Evolutionary conservation across 2,329 filamentous ascomycete species (phyloP), one percentile per base, ranked within the genome.

Genomic region (Cladobotryum protrusum): DNA sequence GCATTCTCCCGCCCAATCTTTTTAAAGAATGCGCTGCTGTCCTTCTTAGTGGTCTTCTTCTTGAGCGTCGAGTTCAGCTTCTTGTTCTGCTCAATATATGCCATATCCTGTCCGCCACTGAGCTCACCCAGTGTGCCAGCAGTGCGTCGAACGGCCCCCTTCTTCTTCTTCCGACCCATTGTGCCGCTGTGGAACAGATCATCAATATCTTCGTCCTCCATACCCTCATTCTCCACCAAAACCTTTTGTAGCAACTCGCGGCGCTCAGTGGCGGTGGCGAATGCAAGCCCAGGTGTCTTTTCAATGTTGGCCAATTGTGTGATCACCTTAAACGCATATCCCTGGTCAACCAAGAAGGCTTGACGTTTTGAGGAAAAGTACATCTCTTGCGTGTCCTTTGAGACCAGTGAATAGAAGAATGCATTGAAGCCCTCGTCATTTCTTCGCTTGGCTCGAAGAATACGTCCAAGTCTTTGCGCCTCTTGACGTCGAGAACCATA

Each of bases 401-500:
- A 95, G 3, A 99, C 93, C 1, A 99, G 79, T 0, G 89, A 95
- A 71, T 99, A 99, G 74, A 99, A 99, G 69, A 97, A 99, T 0
- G 93, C 93, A 64, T 99, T 99, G 69, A 99, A 99, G 7, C 93
- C 93, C 67, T 97, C 93, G 59, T 99, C 93, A 60, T 96, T 97
- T 65, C 93, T 81, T 15, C 93, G 83, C 71, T 99, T 99, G 13
- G 93, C 93, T 69, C 93, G 82, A 3, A 99, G 80, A 60, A 99
- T 97, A 46, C 93, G 86, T 3, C 93, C 93, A 0, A 97, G 76
- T 2, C 93, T 83, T 66, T 97, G 93, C 0, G 93, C 93, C 72
- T 99, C 93, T 68, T 97, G 93, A 72, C 93, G 86, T 59, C 93
- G 89, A 9, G 92, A 97, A 54, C 93, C 93, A 62, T 96, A 99